These are phyloP conservation scores for Pistacia atlantica DNA, from an alignment of 345 rosid genomes.

Conservation along the genomic window DNA sequence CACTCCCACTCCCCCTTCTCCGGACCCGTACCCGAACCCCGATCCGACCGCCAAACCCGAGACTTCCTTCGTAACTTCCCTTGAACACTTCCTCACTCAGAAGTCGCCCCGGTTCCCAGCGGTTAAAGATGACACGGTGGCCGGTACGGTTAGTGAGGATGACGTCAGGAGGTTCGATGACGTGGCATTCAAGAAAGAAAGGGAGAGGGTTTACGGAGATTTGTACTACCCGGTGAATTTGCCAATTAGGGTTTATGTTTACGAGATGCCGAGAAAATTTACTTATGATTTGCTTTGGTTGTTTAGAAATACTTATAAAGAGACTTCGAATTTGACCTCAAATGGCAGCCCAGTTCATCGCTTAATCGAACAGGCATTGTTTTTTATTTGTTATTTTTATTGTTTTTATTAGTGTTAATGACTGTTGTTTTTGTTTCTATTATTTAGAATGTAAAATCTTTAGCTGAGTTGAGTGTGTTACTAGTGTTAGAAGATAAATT, in stretches of 20 bases:
- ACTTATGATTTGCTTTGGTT: slow-evolving; percentile 81
- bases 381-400: background rate
- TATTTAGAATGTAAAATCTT: too few relatives aligned
- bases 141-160: slow-evolving; percentile 22
- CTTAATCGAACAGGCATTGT: slow-evolving; percentile 74
- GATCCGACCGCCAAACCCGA: slow-evolving; percentile 27
- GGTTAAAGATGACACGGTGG: slow-evolving; percentile 47
- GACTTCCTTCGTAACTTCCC: slow-evolving; percentile 77
- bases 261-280: slow-evolving; percentile 87
- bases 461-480: too few relatives aligned
- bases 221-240: slow-evolving; percentile 50
- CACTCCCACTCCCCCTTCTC: slow-evolving; percentile 19
- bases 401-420: background rate
- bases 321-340: slow-evolving; percentile 83
- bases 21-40: background rate
- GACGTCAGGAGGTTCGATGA: slow-evolving; percentile 50
- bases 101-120: slow-evolving; percentile 28
- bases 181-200: slow-evolving; percentile 43
- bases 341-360: slow-evolving; percentile 99
- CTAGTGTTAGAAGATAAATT: too few relatives aligned
- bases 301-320: slow-evolving; percentile 65
- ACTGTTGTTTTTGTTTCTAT: too few relatives aligned
- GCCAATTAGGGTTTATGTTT: slow-evolving; percentile 81
- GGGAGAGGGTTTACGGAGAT: slow-evolving; percentile 37
- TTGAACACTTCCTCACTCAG: slow-evolving; percentile 55